phyloP scores from a whole-genome alignment of 495 filamentous ascomycete species.

The Ascodesmis nigricans region DNA sequence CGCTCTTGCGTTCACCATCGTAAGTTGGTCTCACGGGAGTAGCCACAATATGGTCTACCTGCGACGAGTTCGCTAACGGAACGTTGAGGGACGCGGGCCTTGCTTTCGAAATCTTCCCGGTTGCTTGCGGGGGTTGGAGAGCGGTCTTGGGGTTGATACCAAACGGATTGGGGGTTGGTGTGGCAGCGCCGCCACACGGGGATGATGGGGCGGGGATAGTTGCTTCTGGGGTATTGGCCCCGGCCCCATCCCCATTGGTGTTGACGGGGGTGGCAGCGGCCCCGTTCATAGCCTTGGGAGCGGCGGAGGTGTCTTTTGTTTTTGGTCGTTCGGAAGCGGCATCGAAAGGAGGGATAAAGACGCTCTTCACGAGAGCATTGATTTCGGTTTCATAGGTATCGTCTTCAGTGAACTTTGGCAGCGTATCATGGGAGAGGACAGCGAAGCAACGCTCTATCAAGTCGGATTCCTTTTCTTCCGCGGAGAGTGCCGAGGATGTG shows the following conservation, averaged over 20 bases:
- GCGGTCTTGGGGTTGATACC: slow-evolving; percentile 19
- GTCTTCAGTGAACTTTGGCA: slow-evolving; percentile 37
- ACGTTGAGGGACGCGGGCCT: background rate
- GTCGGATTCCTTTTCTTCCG: no score
- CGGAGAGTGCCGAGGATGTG: no score
- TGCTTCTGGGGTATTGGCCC: background rate
- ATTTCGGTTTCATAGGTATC: slow-evolving; percentile 46
- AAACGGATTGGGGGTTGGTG: slow-evolving; percentile 17
- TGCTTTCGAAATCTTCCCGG: slow-evolving; percentile 4
- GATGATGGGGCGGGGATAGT: no score
- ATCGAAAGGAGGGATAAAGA: slow-evolving; percentile 50
- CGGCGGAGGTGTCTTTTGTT: no score
- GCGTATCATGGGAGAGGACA: slow-evolving; percentile 46
- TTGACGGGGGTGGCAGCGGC: slow-evolving; percentile 3
- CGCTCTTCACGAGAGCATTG: slow-evolving; percentile 45
- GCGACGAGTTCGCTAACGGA: background rate
- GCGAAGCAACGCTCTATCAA: slow-evolving; percentile 51
- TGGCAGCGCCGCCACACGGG: no score
- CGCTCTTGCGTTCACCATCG: background rate
- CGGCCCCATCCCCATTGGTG: background rate
- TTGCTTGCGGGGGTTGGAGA: slow-evolving; percentile 9
- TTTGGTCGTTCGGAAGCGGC: slow-evolving; percentile 9
- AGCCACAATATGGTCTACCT: slow-evolving; percentile 3
- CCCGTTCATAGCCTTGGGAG: no score
- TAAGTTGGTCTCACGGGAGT: background rate